Conservation (phyloP, 2,329 filamentous ascomycete species). For the Tetracladium maxilliforme region DNA sequence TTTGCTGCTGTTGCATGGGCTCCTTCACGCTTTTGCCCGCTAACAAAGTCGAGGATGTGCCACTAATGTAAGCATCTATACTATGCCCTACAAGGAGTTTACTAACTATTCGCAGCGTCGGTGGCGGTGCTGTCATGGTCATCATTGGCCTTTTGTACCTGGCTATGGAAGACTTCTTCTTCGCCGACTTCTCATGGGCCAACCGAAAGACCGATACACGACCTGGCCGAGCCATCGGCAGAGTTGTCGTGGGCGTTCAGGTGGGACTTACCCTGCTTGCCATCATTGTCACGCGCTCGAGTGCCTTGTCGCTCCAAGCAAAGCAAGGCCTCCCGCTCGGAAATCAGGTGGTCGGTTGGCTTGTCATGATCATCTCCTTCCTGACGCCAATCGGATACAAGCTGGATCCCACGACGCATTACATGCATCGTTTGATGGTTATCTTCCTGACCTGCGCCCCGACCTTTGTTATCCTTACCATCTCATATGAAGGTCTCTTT, state of each 20-base stretch:
- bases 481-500: constrained; percentile 94
- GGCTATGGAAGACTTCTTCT: constrained; percentile 56
- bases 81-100: constrained; percentile 1
- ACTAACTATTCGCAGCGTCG: constrained; percentile 32
- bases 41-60: constrained; percentile 66
- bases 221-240: too few relatives aligned
- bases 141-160: constrained; percentile 65
- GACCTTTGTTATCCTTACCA: constrained; percentile 87
- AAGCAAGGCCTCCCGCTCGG: constrained; percentile 74
- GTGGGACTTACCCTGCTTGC: constrained; percentile 66
- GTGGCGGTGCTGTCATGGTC: constrained; percentile 69
- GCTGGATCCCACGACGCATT: constrained; percentile 68
- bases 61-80: constrained; percentile 46
- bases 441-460: constrained; percentile 90
- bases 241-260: constrained; percentile 52
- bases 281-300: constrained; percentile 77
- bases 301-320: constrained; percentile 70
- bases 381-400: constrained; percentile 70
- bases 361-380: constrained; percentile 61
- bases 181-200: constrained; percentile 26
- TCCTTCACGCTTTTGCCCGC: constrained; percentile 80
- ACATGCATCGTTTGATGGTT: constrained; percentile 76
- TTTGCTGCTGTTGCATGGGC: constrained; percentile 74
- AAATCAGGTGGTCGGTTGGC: constrained; percentile 78
- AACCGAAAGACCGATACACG: constrained; percentile 7